phyloP scores from a whole-genome alignment of 2,329 filamentous ascomycete species.

The Plectosphaerella cucumerina region DNA sequence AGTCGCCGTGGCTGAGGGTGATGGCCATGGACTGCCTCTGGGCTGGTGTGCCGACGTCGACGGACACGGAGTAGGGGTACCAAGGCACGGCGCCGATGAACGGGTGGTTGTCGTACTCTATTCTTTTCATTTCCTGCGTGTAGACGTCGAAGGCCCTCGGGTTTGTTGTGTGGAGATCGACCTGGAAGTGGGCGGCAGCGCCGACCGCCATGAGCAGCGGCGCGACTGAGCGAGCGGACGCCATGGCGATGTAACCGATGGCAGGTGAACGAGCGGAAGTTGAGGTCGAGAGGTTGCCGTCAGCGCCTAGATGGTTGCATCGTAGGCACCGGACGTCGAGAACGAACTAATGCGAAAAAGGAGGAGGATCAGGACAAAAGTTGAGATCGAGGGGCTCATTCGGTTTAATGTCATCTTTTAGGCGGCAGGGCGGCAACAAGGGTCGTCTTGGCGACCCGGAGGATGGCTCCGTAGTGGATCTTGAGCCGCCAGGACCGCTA shows the following conservation, averaged over 20 bases:
- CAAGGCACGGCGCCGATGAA: neutral
- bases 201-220: neutral
- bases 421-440: too few species aligned
- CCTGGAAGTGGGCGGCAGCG: neutral
- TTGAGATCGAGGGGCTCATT: too few species aligned
- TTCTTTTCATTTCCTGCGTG: neutral
- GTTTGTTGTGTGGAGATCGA: neutral
- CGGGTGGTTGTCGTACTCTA: neutral
- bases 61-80: slow-evolving; percentile 4
- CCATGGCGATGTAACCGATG: neutral
- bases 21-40: slow-evolving; percentile 5
- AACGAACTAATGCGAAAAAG: too few species aligned
- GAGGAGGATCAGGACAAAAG: too few species aligned
- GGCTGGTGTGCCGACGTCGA: slow-evolving; percentile 7
- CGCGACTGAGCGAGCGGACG: neutral
- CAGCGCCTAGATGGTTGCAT: too few species aligned
- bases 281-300: too few species aligned
- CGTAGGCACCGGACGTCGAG: too few species aligned
- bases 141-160: neutral
- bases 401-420: too few species aligned
- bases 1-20: neutral
- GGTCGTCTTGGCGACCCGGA: too few species aligned
- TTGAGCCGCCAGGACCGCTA: too few species aligned
- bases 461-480: too few species aligned
- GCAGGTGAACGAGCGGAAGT: too few species aligned